Percentiles rank a stretch among this genome's conserved stretches.
Evolutionary conservation across 2,329 filamentous ascomycete genomes (phyloP).

Genomic region (Penicillium occitanis): DNA sequence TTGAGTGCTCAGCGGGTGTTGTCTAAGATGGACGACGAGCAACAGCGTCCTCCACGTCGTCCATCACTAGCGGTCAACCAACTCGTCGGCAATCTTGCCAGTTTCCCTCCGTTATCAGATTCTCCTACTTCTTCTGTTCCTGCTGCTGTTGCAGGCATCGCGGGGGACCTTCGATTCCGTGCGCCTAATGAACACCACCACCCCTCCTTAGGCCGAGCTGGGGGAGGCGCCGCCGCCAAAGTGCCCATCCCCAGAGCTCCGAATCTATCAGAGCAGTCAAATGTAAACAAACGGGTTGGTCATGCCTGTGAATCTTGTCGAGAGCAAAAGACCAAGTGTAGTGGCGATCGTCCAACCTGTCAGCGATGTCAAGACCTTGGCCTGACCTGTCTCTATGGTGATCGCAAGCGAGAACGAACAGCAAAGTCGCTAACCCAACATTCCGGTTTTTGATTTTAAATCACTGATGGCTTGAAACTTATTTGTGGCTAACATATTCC

Average conservation of each 20-base stretch:
- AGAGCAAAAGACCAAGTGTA: slow-evolving; percentile 49
- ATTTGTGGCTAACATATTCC: neutral
- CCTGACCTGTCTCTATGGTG: slow-evolving; percentile 44
- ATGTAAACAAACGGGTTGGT: slow-evolving; percentile 31
- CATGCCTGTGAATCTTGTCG: slow-evolving; percentile 48
- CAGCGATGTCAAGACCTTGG: slow-evolving; percentile 45
- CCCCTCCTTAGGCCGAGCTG: slow-evolving; percentile 9
- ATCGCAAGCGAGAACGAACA: slow-evolving; percentile 46
- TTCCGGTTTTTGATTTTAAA: slow-evolving; percentile 7
- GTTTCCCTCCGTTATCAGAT: neutral
- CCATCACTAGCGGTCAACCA: slow-evolving; percentile 14
- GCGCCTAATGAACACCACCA: slow-evolving; percentile 7
- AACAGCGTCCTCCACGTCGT: slow-evolving; percentile 17
- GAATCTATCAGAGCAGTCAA: slow-evolving; percentile 15
- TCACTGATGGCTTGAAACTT: neutral
- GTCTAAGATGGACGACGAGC: slow-evolving; percentile 19
- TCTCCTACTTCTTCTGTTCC: slow-evolving; percentile 4
- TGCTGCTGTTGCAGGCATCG: neutral
- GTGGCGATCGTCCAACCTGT: slow-evolving; percentile 45
- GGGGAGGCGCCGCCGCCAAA: slow-evolving; percentile 11
- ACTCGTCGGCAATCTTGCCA: slow-evolving; percentile 4
- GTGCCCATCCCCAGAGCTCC: slow-evolving; percentile 20
- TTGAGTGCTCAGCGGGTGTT: neutral
- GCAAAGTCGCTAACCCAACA: slow-evolving; percentile 38
- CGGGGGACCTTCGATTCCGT: slow-evolving; percentile 17